Base-by-base conservation (phyloP, 2,329 filamentous ascomycete genomes). In the Colletotrichum endophyticum region DNA sequence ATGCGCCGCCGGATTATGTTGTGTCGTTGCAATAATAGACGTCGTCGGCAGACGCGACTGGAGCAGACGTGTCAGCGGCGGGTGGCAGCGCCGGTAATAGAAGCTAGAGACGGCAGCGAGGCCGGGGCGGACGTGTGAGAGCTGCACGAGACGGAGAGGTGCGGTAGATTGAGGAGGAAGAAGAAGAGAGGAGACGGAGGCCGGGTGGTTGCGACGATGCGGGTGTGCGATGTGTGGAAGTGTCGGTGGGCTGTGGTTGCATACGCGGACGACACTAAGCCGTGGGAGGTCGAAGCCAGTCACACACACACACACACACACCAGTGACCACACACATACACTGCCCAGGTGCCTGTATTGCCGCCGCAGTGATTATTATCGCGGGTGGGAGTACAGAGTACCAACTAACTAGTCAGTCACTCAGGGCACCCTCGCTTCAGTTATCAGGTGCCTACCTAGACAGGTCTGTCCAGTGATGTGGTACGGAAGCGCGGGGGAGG, bases 121-220 rank as follows among this genome's bases (percentile, higher is more conserved):
- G 53, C 34, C 72, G 62, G 66, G 19, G 36, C n/a, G 44, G 44
- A 53, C 44, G 44, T 13, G 44, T 53, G 53, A 27, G 71, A 68
- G 53, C 25, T 44, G 62, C 68, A 66, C 19, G 67, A 67, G 74
- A 32, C 28, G 63, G 34, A 22, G 70, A 73, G 19, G 70, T 13
- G 25, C 27, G 44, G 16, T 39, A 56, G 44, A 57, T n/a, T 32
- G 27, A 32, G 57, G 57, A 27, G 63, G 56, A 64, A 4, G 62
- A 64, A 4, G 62, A 63, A 22, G 32, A 63, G 56, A 59, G 28
- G 30, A 32, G 32, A 19, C 32, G 61, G 61, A 61, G n/a, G n/a
- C n/a, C 44, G 44, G 44, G 30, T 16, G 83, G 73, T 84, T 79
- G 4, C 61, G 77, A 34, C 80, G 80, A 27, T 32, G 59, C 27